A percentile compares a stretch with the other conserved stretches of the same genome.
These are phyloP conservation scores for Dichotomopilus funicola DNA, from an alignment of 2,329 filamentous ascomycete species.

Conservation along the genomic window DNA sequence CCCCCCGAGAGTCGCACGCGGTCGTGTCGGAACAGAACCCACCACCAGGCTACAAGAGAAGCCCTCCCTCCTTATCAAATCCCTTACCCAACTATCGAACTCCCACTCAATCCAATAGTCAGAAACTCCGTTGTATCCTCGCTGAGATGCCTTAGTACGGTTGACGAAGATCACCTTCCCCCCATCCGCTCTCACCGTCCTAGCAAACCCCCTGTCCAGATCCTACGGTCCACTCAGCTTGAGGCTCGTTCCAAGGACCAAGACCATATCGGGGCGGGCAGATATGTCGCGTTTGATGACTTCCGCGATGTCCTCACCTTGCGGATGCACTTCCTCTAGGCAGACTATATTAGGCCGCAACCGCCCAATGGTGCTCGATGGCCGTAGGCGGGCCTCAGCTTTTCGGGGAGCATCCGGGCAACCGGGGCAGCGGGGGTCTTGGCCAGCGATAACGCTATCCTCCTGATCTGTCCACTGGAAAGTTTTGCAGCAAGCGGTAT, in stretches of 20 bases:
- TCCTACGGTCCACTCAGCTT: background rate
- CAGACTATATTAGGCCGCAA: background rate
- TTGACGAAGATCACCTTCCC: background rate
- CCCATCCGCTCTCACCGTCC: background rate
- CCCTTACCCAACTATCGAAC: background rate
- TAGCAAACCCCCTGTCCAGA: background rate
- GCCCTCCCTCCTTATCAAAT: background rate
- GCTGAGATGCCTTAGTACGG: background rate
- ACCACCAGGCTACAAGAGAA: background rate
- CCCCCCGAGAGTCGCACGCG: background rate
- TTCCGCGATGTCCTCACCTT: background rate
- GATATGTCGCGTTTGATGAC: background rate
- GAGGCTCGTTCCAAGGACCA: background rate
- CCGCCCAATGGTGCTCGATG: background rate
- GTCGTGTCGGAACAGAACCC: background rate
- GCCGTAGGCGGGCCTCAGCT: background rate
- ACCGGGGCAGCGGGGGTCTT: background rate
- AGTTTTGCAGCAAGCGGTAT: background rate
- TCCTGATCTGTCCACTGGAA: background rate
- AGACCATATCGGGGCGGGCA: background rate
- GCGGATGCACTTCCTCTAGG: background rate
- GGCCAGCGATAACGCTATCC: background rate
- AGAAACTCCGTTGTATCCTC: background rate
- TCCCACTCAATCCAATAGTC: background rate
- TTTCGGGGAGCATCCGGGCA: background rate